Conservation (phyloP, 345 rosid genomes). For the Bruguiera sexangula region DNA sequence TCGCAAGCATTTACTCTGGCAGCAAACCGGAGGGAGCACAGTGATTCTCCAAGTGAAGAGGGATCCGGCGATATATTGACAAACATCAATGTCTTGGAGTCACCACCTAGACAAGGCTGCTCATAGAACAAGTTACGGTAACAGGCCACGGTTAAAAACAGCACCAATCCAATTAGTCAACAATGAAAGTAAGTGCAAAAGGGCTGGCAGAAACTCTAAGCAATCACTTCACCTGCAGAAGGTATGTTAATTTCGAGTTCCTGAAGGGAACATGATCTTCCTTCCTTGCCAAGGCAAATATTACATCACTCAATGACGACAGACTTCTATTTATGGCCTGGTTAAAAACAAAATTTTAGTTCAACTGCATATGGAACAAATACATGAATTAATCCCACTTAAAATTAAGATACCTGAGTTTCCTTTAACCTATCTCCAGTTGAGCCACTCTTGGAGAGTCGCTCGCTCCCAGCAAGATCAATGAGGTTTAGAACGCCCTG, state of each 20-base stretch:
- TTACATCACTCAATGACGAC: conserved; percentile 77
- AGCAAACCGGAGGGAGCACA: conserved; percentile 92
- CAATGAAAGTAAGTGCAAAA: background rate
- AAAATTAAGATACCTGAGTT: conserved; percentile 59
- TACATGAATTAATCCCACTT: background rate
- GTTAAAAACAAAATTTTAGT: conserved; percentile 13
- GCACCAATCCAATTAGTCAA: background rate
- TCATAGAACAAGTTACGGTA: conserved; percentile 19
- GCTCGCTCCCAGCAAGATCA: conserved; percentile 97
- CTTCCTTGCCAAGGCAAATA: conserved; percentile 87
- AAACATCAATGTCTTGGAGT: conserved; percentile 89
- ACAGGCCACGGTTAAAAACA: background rate
- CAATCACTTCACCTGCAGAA: conserved; percentile 65
- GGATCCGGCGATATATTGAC: conserved; percentile 88
- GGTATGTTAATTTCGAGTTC: conserved; percentile 86
- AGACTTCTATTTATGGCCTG: conserved; percentile 95
- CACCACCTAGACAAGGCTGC: conserved; percentile 99
- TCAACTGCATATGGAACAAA: background rate
- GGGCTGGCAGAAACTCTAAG: background rate
- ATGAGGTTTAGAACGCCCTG: conserved; percentile 90
- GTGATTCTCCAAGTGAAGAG: conserved; percentile 78
- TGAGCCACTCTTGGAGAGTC: conserved; percentile 84
- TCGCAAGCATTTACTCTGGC: conserved; percentile 99
- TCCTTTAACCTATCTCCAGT: conserved; percentile 92
- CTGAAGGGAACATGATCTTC: conserved; percentile 94